Base-by-base conservation (phyloP, 345 rosid species). In the Hypericum perforatum region DNA sequence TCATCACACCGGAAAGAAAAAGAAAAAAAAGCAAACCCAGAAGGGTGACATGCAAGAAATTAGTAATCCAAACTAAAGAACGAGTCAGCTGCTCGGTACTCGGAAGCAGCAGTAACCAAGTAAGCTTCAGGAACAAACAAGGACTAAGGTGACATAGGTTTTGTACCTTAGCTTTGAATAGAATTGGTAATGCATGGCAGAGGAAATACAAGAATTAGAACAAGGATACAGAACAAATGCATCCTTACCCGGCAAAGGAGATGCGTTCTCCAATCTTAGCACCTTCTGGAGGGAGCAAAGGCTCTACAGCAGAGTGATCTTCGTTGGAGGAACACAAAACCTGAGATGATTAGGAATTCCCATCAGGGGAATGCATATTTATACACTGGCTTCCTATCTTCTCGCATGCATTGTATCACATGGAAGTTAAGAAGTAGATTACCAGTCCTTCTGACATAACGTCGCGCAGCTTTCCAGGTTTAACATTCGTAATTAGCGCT, bases 381-480 rank as follows among this genome's bases (percentile, higher is more conserved):
- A 36, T 29, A n/a, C 11, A 52, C 39, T 44, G 52, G 53, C 38
- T 43, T 60, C 42, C 14, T 36, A 50, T 7, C 11, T 32, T 12
- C 32, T 13, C 9, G 41, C 37, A 41, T 6, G 37, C 5, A 11
- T 16, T 15, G 47, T 47, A 14, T 46, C 41, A 16, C 52, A 47
- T 46, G 40, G 47, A 58, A 53, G 47, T 44, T 38, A 4, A 29
- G 52, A 54, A 39, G 55, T 73, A 11, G 45, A 29, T 74, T 82
- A 87, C 98, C 94, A 92, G 68, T 79, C 96, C 98, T 75, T 88
- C 96, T 1, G 96, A 88, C 84, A 73, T 58, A 42, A 88, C 81
- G 71, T 92, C 98, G 58, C 96, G 75, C 56, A 92, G 79, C 77
- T 92, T 92, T 77, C 98, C 98, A 45, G 96, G 90, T 75, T 92